phyloP scores from a whole-genome alignment of 345 rosid genomes.

The Geranium rotundifolium region DNA sequence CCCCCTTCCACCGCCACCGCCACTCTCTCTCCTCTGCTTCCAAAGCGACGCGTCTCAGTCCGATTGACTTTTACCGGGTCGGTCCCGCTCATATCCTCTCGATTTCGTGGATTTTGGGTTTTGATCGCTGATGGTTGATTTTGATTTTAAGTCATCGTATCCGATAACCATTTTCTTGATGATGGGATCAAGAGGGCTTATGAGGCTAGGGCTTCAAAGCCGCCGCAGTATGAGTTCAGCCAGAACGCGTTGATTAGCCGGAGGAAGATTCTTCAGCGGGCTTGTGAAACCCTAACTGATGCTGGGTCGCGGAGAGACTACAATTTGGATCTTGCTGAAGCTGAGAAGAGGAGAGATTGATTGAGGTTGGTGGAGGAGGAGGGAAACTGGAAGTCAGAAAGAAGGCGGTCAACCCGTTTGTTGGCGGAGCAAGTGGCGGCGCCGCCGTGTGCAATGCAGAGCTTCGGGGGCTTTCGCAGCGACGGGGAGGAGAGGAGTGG shows the following conservation, averaged over 20 bases:
- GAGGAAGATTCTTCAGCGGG: constrained; percentile 80
- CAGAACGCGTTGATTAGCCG: constrained; percentile 68
- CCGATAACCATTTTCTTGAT: constrained; percentile 83
- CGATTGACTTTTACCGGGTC: constrained; percentile 66
- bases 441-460: too few relatives aligned
- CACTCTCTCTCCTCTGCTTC: constrained; percentile 23
- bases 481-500: too few relatives aligned
- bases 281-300: constrained; percentile 71
- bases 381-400: too few relatives aligned
- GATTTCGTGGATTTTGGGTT: not conserved
- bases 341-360: constrained; percentile 37
- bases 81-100: not conserved
- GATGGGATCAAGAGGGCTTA: constrained; percentile 78
- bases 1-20: too few relatives aligned
- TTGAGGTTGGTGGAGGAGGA: too few relatives aligned
- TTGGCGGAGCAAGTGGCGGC: too few relatives aligned
- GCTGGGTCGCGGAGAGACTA: constrained; percentile 60
- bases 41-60: constrained; percentile 54
- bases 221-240: constrained; percentile 77
- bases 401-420: too few relatives aligned
- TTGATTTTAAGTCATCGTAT: constrained; percentile 45
- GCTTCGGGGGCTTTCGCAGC: too few relatives aligned
- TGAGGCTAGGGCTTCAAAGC: constrained; percentile 77
- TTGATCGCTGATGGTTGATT: not conserved
- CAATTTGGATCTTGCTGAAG: constrained; percentile 61